Percentiles rank a stretch among this genome's conserved stretches.
These are phyloP conservation scores for Lactarius indigo DNA, from an alignment of 768 basidiomycete genomes.

Conservation along the genomic window DNA sequence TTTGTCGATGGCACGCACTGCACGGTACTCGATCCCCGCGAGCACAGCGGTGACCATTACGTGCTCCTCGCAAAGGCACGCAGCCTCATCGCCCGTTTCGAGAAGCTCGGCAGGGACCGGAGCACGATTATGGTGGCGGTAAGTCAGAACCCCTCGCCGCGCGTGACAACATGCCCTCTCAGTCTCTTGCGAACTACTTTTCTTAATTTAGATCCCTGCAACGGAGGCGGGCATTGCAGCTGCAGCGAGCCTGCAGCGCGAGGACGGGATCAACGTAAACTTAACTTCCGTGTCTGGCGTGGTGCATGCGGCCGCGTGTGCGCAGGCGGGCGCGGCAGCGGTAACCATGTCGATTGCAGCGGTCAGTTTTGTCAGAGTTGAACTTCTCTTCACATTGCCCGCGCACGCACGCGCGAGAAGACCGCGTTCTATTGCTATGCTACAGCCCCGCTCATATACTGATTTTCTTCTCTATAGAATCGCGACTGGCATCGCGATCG, in stretches of 20 bases:
- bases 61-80: conserved; percentile 44
- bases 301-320: conserved; percentile 54
- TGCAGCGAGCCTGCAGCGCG: conserved; percentile 38
- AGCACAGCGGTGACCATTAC: conserved; percentile 33
- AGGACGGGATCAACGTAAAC: conserved; percentile 46
- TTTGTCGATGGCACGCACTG: conserved; percentile 47
- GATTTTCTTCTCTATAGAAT: conserved; percentile 1
- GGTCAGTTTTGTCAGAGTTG: conserved; percentile 37
- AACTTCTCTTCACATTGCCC: neutral
- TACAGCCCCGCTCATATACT: neutral
- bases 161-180: neutral
- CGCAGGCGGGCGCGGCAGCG: conserved; percentile 46
- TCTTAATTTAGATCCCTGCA: conserved; percentile 54
- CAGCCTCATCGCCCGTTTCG: conserved; percentile 41
- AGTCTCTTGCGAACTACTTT: neutral
- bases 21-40: conserved; percentile 47
- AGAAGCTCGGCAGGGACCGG: conserved; percentile 37
- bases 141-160: conserved; percentile 25
- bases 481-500: conserved; percentile 17
- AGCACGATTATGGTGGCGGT: conserved; percentile 51
- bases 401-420: neutral
- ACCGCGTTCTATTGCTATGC: neutral
- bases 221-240: conserved; percentile 53
- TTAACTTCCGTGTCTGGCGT: conserved; percentile 50
- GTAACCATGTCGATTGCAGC: conserved; percentile 48